These are phyloP conservation scores for Dimocarpus longan DNA, from an alignment of 345 rosid genomes.

Conservation along the genomic window DNA sequence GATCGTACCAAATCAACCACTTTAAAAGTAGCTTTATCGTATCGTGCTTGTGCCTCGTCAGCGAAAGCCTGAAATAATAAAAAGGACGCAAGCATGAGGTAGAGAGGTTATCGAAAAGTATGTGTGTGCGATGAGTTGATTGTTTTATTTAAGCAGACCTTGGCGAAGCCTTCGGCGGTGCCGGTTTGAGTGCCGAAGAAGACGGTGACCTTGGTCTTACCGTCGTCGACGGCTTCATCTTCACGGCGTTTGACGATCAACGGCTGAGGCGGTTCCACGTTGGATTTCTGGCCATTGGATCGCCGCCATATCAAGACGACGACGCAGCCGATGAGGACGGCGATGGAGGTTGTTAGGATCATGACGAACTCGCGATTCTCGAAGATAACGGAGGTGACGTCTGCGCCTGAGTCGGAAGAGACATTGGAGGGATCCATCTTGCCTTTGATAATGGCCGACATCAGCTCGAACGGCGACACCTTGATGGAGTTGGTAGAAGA, in stretches of 20 bases:
- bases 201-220: constrained; percentile 70
- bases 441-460: constrained; percentile 79
- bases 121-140: no score
- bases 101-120: not conserved
- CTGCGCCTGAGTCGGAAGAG: constrained; percentile 50
- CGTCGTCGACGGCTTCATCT: constrained; percentile 69
- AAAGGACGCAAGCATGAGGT: not conserved
- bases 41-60: constrained; percentile 87
- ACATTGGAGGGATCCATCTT: constrained; percentile 67
- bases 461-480: constrained; percentile 72
- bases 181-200: constrained; percentile 97
- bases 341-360: constrained; percentile 83
- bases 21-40: constrained; percentile 77
- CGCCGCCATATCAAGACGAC: constrained; percentile 76
- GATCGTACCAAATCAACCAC: constrained; percentile 78
- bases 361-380: constrained; percentile 79
- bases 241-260: constrained; percentile 57
- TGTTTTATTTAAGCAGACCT: constrained; percentile 42
- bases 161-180: constrained; percentile 97
- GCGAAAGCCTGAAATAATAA: constrained; percentile 47
- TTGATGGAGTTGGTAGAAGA: constrained; percentile 40
- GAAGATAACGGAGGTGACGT: constrained; percentile 53
- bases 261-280: constrained; percentile 57
- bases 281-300: constrained; percentile 52
- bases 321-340: constrained; percentile 87